phyloP scores from a whole-genome alignment of 148 eudicot genomes.

The Vaccinium vitisidaea region DNA sequence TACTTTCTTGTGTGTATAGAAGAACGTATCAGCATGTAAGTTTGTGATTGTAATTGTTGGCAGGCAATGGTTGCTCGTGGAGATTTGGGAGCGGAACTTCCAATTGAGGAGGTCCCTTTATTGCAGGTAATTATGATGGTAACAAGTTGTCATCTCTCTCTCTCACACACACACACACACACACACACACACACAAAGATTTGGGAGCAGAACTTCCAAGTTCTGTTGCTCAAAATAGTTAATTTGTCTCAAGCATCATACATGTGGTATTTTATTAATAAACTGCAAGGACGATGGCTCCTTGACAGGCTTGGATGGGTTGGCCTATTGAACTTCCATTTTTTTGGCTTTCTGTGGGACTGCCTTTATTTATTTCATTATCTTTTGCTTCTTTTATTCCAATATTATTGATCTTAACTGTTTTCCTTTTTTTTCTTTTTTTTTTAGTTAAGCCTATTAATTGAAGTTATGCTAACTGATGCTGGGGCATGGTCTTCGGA shows the following conservation, averaged over 20 bases:
- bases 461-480: too few relatives aligned
- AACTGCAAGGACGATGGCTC: constrained; percentile 8
- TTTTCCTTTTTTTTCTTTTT: neutral
- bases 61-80: constrained; percentile 99
- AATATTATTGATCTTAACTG: neutral
- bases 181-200: neutral
- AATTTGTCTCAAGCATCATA: neutral
- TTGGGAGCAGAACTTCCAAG: neutral
- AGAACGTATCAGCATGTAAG: neutral
- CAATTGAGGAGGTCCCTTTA: constrained; percentile 96
- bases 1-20: neutral
- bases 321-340: neutral
- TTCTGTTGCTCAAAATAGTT: neutral
- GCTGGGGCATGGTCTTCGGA: too few relatives aligned
- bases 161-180: neutral
- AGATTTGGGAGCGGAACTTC: constrained; percentile 99
- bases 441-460: too few relatives aligned
- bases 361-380: neutral
- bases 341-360: neutral
- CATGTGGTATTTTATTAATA: neutral
- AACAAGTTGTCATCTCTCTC: neutral
- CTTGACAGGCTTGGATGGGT: neutral
- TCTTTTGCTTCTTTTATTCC: neutral
- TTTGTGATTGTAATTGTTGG: constrained; percentile 3
- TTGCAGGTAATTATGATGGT: constrained; percentile 64